Evolutionary conservation across 2,329 filamentous ascomycete species (phyloP).

Genomic region (Didymella sp.): DNA sequence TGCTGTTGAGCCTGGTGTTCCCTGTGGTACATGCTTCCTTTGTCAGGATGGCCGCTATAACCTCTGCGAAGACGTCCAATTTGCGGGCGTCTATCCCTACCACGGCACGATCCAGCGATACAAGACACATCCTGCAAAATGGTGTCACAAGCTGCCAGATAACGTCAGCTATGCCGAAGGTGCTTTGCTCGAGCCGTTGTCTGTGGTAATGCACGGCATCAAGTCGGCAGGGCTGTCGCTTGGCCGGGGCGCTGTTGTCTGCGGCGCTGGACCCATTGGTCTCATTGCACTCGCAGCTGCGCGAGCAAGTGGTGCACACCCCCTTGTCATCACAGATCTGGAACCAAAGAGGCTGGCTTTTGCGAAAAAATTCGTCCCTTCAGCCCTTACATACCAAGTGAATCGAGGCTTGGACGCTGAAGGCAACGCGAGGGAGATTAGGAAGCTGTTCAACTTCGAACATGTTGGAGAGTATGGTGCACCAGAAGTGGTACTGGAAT

Average conservation of each 20-base stretch:
- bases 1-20: slow-evolving; percentile 70
- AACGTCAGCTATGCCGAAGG: slow-evolving; percentile 65
- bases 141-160: slow-evolving; percentile 59
- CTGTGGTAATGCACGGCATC: slow-evolving; percentile 69
- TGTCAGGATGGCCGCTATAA: slow-evolving; percentile 68
- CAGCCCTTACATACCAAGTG: slow-evolving; percentile 62
- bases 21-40: slow-evolving; percentile 66
- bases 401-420: slow-evolving; percentile 55
- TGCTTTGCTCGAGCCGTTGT: slow-evolving; percentile 69
- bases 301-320: slow-evolving; percentile 68
- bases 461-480: slow-evolving; percentile 60
- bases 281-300: slow-evolving; percentile 67
- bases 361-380: slow-evolving; percentile 64
- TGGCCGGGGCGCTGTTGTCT: slow-evolving; percentile 60
- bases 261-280: slow-evolving; percentile 69
- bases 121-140: slow-evolving; percentile 67
- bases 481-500: slow-evolving; percentile 68
- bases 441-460: slow-evolving; percentile 59
- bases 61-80: slow-evolving; percentile 67
- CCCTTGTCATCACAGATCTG: slow-evolving; percentile 69
- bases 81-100: slow-evolving; percentile 68
- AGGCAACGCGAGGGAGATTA: slow-evolving; percentile 61
- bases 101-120: slow-evolving; percentile 67
- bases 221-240: slow-evolving; percentile 60
- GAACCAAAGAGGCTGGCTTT: slow-evolving; percentile 64